A percentile compares a stretch with the other conserved stretches of the same genome.
phyloP scores from a whole-genome alignment of 306 rosid species.

The Gastrolobium villosum region DNA sequence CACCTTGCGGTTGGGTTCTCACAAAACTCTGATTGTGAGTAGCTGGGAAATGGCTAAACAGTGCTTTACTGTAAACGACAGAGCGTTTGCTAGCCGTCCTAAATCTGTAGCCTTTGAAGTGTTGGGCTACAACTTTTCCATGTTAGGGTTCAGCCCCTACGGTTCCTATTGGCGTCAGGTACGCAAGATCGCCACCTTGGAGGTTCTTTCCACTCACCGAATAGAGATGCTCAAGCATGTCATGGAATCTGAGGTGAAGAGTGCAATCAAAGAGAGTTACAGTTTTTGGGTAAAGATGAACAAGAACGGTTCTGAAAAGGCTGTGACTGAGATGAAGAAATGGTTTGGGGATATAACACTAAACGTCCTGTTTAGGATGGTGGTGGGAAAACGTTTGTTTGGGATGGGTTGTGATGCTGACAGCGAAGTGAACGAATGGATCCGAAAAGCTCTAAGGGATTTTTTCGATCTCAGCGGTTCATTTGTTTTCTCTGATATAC shows the following conservation, averaged over 20 bases:
- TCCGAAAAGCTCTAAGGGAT: background rate
- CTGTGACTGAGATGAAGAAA: constrained; percentile 20
- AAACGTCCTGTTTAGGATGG: constrained; percentile 19
- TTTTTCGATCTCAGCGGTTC: background rate
- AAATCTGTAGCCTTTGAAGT: too few species aligned
- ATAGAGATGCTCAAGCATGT: constrained; percentile 28
- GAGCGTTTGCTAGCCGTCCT: too few species aligned
- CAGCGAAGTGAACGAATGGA: constrained; percentile 7
- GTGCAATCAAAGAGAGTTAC: background rate
- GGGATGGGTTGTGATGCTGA: background rate
- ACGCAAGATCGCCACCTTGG: constrained; percentile 26
- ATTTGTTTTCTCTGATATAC: background rate
- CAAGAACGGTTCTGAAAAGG: background rate
- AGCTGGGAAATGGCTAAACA: too few species aligned
- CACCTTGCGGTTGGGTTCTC: too few species aligned
- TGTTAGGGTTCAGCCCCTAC: constrained; percentile 27
- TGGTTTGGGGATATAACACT: constrained; percentile 34
- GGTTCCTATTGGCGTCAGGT: constrained; percentile 45
- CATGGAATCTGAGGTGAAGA: constrained; percentile 15
- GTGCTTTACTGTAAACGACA: too few species aligned
- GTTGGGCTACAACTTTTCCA: background rate
- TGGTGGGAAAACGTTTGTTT: constrained; percentile 30
- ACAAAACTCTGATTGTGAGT: too few species aligned
- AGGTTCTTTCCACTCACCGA: constrained; percentile 27
- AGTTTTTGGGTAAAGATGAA: too few species aligned